These are phyloP conservation scores for Tetracladium maxilliforme DNA, from an alignment of 2,329 filamentous ascomycete genomes.

Conservation along the genomic window DNA sequence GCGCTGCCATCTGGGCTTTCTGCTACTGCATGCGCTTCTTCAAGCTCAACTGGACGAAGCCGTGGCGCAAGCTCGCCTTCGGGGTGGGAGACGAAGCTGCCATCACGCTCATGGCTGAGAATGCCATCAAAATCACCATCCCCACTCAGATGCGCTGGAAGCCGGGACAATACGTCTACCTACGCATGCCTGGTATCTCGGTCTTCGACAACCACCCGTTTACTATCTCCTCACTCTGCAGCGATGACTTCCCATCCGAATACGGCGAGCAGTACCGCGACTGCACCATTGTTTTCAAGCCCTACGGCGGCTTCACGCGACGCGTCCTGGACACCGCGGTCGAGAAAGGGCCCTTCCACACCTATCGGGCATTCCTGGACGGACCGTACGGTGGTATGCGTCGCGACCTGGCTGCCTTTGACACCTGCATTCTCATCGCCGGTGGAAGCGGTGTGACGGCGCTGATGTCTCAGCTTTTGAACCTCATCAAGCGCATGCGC, in stretches of 20 bases:
- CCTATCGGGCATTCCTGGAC: constrained; percentile 83
- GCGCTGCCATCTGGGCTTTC: constrained; percentile 60
- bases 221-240: constrained; percentile 84
- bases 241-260: constrained; percentile 81
- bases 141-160: constrained; percentile 88
- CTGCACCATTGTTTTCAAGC: constrained; percentile 81
- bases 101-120: constrained; percentile 78
- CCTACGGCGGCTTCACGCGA: constrained; percentile 80
- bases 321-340: constrained; percentile 72
- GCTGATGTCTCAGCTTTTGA: constrained; percentile 77
- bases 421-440: constrained; percentile 84
- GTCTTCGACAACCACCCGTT: constrained; percentile 90
- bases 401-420: constrained; percentile 77
- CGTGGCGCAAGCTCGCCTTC: constrained; percentile 65
- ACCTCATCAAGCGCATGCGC: constrained; percentile 92
- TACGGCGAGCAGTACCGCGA: constrained; percentile 82
- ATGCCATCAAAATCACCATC: constrained; percentile 90
- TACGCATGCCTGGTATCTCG: constrained; percentile 86
- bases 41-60: constrained; percentile 82
- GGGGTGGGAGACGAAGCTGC: constrained; percentile 84
- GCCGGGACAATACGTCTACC: constrained; percentile 87
- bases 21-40: constrained; percentile 65
- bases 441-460: constrained; percentile 92
- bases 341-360: constrained; percentile 78
- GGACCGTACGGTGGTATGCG: constrained; percentile 94